phyloP scores from a whole-genome alignment of 805 yeast genomes.

The Candida dajiaensis region DNA sequence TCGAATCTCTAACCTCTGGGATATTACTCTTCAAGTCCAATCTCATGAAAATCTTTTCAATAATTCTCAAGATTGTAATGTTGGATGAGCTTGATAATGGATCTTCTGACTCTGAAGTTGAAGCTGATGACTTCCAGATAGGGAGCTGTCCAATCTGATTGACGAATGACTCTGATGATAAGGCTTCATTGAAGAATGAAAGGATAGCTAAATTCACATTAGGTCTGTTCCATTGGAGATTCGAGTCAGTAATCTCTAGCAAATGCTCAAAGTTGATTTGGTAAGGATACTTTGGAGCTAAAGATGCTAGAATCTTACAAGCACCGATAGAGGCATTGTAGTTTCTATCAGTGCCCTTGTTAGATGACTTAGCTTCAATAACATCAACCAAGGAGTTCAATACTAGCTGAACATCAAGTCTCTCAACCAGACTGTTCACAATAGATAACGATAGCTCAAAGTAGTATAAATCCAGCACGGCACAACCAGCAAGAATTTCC shows the following conservation, averaged over 20 bases:
- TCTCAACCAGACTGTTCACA: slow-evolving; percentile 29
- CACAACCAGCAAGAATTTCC: slow-evolving; percentile 40
- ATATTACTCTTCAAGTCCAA: not conserved
- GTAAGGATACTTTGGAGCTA: slow-evolving; percentile 23
- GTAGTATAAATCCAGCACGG: slow-evolving; percentile 31
- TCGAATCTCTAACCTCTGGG: slow-evolving; percentile 22
- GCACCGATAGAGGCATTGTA: slow-evolving; percentile 35
- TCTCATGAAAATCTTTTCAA: not conserved
- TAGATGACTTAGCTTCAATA: slow-evolving; percentile 1
- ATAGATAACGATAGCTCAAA: slow-evolving; percentile 32
- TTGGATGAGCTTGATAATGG: not conserved
- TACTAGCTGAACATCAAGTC: slow-evolving; percentile 9
- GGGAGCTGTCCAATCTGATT: slow-evolving; percentile 32
- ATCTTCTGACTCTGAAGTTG: not conserved
- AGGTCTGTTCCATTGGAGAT: slow-evolving; percentile 31
- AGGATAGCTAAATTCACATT: slow-evolving; percentile 36
- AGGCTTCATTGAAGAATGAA: slow-evolving; percentile 32
- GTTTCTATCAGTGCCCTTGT: slow-evolving; percentile 11
- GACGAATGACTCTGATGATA: slow-evolving; percentile 26
- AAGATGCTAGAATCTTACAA: slow-evolving; percentile 29
- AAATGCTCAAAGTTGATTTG: slow-evolving; percentile 26
- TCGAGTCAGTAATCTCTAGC: slow-evolving; percentile 28
- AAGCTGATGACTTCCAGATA: slow-evolving; percentile 29
- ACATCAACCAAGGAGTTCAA: slow-evolving; percentile 14
- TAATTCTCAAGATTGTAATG: not conserved